phyloP scores from a whole-genome alignment of 2,329 filamentous ascomycete genomes.

The Aspergillus neoniger region DNA sequence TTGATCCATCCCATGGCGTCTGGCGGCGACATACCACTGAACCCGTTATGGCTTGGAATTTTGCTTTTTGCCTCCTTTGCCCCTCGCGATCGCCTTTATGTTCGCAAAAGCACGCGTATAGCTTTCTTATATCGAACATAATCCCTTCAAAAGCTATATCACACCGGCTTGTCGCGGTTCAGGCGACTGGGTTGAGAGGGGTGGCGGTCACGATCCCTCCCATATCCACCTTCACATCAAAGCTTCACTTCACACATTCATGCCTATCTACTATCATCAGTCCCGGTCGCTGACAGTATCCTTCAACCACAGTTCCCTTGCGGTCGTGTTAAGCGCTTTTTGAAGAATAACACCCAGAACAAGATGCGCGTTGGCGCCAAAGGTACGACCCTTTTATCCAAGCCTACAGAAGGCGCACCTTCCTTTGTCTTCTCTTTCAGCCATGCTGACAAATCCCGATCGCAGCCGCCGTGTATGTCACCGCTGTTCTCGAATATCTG shows the following conservation, averaged over 20 bases:
- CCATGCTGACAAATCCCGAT: constrained; percentile 18
- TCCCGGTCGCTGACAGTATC: neutral
- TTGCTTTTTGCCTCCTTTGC: constrained; percentile 4
- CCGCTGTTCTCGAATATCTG: constrained; percentile 95
- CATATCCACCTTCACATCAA: neutral
- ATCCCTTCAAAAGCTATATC: neutral
- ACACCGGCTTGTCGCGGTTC: neutral
- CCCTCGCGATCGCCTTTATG: neutral
- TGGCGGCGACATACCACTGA: neutral
- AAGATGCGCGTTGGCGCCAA: constrained; percentile 99
- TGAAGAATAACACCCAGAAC: constrained; percentile 98
- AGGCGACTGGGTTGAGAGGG: neutral
- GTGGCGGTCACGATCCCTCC: neutral
- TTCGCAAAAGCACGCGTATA: neutral
- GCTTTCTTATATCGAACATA: neutral
- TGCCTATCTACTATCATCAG: neutral
- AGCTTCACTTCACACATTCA: neutral
- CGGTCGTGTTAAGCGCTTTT: constrained; percentile 99
- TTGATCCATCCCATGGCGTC: neutral
- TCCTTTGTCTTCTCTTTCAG: neutral
- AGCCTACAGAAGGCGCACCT: neutral
- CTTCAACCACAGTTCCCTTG: constrained; percentile 76
- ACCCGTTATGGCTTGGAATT: neutral
- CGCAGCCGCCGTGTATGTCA: constrained; percentile 89
- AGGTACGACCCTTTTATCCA: constrained; percentile 43